Evolutionary conservation across 306 rosid species (phyloP), one percentile per base, ranked within the genome.

Genomic region (Hippophae rhamnoides): DNA sequence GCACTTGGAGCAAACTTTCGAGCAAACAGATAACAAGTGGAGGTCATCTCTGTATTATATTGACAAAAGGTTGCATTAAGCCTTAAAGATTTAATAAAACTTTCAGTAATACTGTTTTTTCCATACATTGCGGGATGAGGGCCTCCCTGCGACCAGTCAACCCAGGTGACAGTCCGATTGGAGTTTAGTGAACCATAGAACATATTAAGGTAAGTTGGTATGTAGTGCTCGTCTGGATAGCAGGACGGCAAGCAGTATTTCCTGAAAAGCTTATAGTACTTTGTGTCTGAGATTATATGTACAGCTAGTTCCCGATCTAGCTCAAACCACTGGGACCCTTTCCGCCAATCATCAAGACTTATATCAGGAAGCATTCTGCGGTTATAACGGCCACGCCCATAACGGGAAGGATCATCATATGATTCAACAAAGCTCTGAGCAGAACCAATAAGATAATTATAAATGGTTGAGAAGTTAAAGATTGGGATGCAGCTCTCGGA

Each of bases 401-500:
- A 85, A 10, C 96, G 86, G 47, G 95, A 66, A 10, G 96, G 90
- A 13, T 92, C 89, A 5, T 92, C 96, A 8, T 92, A 92, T 2
- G 99, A 83, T 52, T 88, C 81, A n/a, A 85, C 90, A 69, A 78
- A 92, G 78, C 96, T 85, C 56, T 80, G 77, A 50, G 56, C 46
- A 23, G 96, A 82, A 40, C 69, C 73, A 41, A 48, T 80, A 58
- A 88, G 95, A 71, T 85, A 92, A 26, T 72, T 75, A 81, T 88
- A 83, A 27, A 92, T 93, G 1, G 85, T 85, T 7, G 80, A 71
- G 74, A 92, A 88, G 81, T 84, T 80, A 75, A 82, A 84, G 65
- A 92, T 66, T 1, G 99, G 96, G 72, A 92, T 88, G 82, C 99
- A 85, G 70, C 95, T 92, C 80, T 92, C 99, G 0, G 99, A 92